Base-by-base conservation (phyloP, 257 asterid genomes). In the Salvia miltiorrhiza region DNA sequence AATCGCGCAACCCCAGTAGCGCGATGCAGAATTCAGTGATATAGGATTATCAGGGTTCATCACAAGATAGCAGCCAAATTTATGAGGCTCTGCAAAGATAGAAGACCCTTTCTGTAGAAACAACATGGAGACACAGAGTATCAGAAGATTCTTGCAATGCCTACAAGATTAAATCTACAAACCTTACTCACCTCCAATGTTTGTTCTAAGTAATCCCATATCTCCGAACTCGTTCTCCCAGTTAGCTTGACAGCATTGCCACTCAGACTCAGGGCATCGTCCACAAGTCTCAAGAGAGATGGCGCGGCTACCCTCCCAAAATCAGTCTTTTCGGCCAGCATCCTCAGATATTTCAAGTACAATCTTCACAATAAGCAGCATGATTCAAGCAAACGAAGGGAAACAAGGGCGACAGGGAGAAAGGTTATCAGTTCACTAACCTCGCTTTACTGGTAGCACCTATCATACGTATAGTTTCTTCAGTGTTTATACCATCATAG, bases 1-100 rank as follows among this genome's bases (percentile, higher is more conserved):
- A 77, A 93, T 84, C 20, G 84, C 84, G 70, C 99, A 90, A 50
- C 99, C 99, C 99, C 99, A 90, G 74, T 82, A 83, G 12, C 97
- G 94, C 63, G 81, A 74, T 62, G 93, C 96, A 43, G 82, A 75
- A 44, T 77, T 86, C 54, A 79, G 16, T 28, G 97, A 93, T 4
- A 78, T 9, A 9, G 84, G 84, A 79, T 75, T 86, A 40, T 80
- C 70, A 10, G 86, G 87, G 57, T 90, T 85, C 87, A 86, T 78
- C 81, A 90, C 87, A 37, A 93, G 56, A 75, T 93, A 88, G 84
- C 99, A 93, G 30, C 95, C 82, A 74, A 93, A 88, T 9, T 64
- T 88, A 19, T 53, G 57, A 20, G 90, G 90, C 35, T 87, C 95
- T 55, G 80, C 59, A 71, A 87, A 78, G 70, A 86, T 69, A 8